A percentile compares a stretch with the other conserved stretches of the same genome.
Conservation (phyloP, 441 rosid genomes). For the Arabidopsis hybrid region DNA sequence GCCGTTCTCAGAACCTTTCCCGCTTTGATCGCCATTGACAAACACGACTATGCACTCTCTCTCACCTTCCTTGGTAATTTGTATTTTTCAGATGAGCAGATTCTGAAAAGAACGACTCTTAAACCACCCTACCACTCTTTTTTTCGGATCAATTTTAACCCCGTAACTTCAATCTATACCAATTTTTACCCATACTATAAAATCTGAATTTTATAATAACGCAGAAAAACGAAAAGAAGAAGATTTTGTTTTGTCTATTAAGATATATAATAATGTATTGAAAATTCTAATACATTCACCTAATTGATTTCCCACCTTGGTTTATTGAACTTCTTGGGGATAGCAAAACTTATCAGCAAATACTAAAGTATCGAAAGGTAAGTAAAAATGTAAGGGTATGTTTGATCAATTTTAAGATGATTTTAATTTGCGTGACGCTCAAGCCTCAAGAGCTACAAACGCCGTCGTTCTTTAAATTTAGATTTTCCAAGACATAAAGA, state of each 20-base stretch:
- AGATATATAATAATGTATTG: not conserved
- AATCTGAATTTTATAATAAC: not conserved
- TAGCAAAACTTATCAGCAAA: not conserved
- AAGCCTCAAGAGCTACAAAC: not conserved
- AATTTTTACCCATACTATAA: not conserved
- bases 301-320: not conserved
- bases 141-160: not conserved
- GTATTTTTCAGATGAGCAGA: slow-evolving; percentile 1
- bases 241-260: not conserved
- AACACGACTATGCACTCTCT: not conserved
- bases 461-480: not conserved
- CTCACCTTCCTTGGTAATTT: not conserved
- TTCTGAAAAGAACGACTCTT: not conserved
- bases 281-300: not conserved
- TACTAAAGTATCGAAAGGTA: not conserved
- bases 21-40: slow-evolving; percentile 41
- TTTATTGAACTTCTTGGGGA: too few species aligned
- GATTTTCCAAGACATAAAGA: not conserved
- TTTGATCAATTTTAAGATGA: not conserved
- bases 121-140: not conserved
- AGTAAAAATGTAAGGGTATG: not conserved
- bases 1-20: slow-evolving; percentile 44
- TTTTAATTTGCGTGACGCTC: slow-evolving; percentile 21
- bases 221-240: too few species aligned
- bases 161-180: not conserved